Percentiles rank a stretch among this genome's conserved stretches.
phyloP scores from a whole-genome alignment of 768 basidiomycete genomes.

The Lactarius vividus region DNA sequence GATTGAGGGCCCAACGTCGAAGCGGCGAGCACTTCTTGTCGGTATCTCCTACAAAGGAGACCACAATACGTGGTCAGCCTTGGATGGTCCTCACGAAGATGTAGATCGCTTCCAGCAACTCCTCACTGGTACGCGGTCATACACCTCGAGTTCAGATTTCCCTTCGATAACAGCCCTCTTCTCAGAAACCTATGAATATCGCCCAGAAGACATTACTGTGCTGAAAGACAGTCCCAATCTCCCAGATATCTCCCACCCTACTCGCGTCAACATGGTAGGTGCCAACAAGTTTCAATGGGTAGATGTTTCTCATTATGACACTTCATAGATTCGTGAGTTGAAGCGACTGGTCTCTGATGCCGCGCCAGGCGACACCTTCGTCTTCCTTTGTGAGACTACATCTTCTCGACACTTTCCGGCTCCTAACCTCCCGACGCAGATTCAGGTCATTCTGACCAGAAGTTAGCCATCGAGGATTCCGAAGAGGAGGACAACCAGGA shows the following conservation, averaged over 20 bases:
- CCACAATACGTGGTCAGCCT: neutral
- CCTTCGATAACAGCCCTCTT: neutral
- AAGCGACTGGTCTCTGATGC: constrained; percentile 26
- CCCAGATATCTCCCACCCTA: constrained; percentile 17
- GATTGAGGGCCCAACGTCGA: neutral
- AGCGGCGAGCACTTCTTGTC: constrained; percentile 23
- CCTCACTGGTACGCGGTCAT: constrained; percentile 12
- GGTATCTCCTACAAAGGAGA: constrained; percentile 19
- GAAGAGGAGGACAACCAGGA: constrained; percentile 30
- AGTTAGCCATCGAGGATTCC: constrained; percentile 1
- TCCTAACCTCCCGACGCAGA: constrained; percentile 13
- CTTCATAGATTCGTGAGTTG: constrained; percentile 25
- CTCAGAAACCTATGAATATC: constrained; percentile 24
- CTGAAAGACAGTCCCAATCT: constrained; percentile 14
- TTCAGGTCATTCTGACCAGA: constrained; percentile 32
- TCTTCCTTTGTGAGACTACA: constrained; percentile 31
- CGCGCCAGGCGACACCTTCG: constrained; percentile 29
- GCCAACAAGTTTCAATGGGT: neutral
- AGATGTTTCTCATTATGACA: neutral
- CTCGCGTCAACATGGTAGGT: constrained; percentile 24
- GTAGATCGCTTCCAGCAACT: constrained; percentile 11
- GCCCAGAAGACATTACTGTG: constrained; percentile 22
- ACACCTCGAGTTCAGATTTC: too few relatives aligned
- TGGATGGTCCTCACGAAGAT: constrained; percentile 18
- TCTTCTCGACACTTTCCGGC: neutral